Evolutionary conservation across 768 basidiomycete species (phyloP).

Genomic region (Psilocybe azurescens): DNA sequence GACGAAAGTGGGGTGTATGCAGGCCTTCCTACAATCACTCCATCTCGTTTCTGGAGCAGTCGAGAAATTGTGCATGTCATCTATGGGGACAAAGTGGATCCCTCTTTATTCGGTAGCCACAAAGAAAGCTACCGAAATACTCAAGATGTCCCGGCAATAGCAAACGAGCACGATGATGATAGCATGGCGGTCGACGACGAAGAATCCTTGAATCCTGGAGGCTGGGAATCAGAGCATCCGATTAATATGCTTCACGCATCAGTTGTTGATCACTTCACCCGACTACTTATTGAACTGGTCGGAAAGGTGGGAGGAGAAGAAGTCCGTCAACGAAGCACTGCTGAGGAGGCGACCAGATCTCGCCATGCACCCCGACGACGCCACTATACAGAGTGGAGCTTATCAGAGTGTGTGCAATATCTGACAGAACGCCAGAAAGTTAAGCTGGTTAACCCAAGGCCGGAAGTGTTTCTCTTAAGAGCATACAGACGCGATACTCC

Average conservation of each 20-base stretch:
- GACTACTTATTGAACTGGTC: conserved; percentile 63
- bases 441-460: conserved; percentile 41
- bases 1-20: not conserved
- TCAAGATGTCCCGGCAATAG: conserved; percentile 18
- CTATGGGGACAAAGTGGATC: conserved; percentile 43
- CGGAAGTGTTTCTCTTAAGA: conserved; percentile 49
- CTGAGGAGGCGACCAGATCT: conserved; percentile 47
- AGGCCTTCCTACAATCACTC: conserved; percentile 45
- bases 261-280: conserved; percentile 71
- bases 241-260: conserved; percentile 71
- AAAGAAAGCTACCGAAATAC: conserved; percentile 42
- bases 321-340: conserved; percentile 34
- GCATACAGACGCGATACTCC: conserved; percentile 42
- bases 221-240: conserved; percentile 55
- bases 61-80: conserved; percentile 54
- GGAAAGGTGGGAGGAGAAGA: conserved; percentile 56
- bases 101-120: conserved; percentile 44
- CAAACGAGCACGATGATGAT: conserved; percentile 32
- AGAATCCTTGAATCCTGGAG: conserved; percentile 38
- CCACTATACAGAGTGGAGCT: conserved; percentile 54
- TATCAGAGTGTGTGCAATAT: conserved; percentile 62
- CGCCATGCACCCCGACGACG: conserved; percentile 64
- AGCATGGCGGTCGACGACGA: conserved; percentile 72
- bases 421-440: conserved; percentile 34
- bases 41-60: conserved; percentile 50